Base-by-base conservation (phyloP, 139 green algal genomes). In the Bryopsis sp. region DNA sequence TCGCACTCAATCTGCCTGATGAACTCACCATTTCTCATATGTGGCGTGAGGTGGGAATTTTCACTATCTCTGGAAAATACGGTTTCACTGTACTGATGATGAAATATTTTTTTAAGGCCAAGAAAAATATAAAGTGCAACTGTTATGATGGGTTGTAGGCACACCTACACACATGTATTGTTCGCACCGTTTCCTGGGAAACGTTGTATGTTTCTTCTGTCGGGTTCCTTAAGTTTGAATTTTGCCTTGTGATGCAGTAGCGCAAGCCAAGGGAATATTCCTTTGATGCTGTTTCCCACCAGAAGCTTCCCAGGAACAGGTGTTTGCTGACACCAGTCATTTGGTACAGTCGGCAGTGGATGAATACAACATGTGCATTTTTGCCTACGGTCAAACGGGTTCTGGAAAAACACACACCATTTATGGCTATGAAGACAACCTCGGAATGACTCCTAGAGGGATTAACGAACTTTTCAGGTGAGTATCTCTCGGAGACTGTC, bases 261-360 rank as follows among this genome's bases (percentile, higher is more conserved):
- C 93, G 93, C 82, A 88, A 88, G 77, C 74, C 70, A 2, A 82
- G 89, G n/a, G 84, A 93, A 78, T 96, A 95, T 78, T 78, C 82
- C 69, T 98, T 98, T 74, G 93, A 98, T 74, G 58, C 71, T 35
- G 80, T 88, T 24, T 67, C 77, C 39, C 69, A 61, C 22, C 71
- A 37, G 8, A 50, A 19, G 31, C 59, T n/a, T 54, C 62, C 1
- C 74, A 79, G 24, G 54, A 63, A 63, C 11, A 83, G 62, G 85
- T 98, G 60, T 98, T 98, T 79, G 89, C 95, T 68, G 93, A 97
- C 79, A 97, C 90, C 43, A 88, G 88, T 80, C 90, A 97, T 72
- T 74, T 98, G 38, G 86, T 98, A 60, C 93, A 96, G 74, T 89
- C 73, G 1, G 93, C 93, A 1, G 75, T 97, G 5, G 92, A 97